Evolutionary conservation across 306 rosid species (phyloP).

Genomic region (Elaeagnus macrophylla): DNA sequence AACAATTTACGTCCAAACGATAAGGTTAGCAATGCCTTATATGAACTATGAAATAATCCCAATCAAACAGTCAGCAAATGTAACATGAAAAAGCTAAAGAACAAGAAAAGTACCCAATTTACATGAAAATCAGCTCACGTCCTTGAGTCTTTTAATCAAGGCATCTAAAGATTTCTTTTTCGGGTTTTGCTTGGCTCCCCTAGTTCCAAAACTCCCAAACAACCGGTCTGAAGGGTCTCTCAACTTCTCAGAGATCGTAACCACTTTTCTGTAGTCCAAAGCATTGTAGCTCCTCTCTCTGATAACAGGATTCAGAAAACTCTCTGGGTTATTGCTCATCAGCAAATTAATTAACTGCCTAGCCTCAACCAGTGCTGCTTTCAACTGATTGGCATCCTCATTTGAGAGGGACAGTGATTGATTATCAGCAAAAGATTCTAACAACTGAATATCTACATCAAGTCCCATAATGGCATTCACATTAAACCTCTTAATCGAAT

Average conservation of each 20-base stretch:
- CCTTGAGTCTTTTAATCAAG: constrained; percentile 86
- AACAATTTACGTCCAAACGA: constrained; percentile 20
- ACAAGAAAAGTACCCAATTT: constrained; percentile 39
- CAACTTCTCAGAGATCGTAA: constrained; percentile 71
- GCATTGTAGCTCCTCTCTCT: constrained; percentile 85
- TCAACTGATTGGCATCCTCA: constrained; percentile 69
- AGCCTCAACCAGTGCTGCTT: constrained; percentile 57
- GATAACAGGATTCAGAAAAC: constrained; percentile 83
- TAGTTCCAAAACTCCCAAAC: constrained; percentile 85
- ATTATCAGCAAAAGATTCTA: constrained; percentile 91
- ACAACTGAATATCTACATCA: constrained; percentile 67
- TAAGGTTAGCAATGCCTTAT: constrained; percentile 36
- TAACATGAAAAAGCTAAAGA: constrained; percentile 17
- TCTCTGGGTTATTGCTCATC: constrained; percentile 83
- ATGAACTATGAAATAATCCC: constrained; percentile 28
- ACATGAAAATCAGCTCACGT: constrained; percentile 52
- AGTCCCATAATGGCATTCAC: constrained; percentile 62
- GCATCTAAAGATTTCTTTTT: constrained; percentile 67
- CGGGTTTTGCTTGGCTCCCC: constrained; percentile 83
- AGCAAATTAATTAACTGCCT: constrained; percentile 83
- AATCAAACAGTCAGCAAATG: constrained; percentile 31
- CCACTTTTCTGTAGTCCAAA: constrained; percentile 77
- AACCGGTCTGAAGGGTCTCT: constrained; percentile 85
- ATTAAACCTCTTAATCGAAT: constrained; percentile 73
- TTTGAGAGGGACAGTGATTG: constrained; percentile 62